A percentile compares a stretch with the other conserved stretches of the same genome.
Conservation (phyloP, 805 yeast species). For the Pichia membranifaciens region DNA sequence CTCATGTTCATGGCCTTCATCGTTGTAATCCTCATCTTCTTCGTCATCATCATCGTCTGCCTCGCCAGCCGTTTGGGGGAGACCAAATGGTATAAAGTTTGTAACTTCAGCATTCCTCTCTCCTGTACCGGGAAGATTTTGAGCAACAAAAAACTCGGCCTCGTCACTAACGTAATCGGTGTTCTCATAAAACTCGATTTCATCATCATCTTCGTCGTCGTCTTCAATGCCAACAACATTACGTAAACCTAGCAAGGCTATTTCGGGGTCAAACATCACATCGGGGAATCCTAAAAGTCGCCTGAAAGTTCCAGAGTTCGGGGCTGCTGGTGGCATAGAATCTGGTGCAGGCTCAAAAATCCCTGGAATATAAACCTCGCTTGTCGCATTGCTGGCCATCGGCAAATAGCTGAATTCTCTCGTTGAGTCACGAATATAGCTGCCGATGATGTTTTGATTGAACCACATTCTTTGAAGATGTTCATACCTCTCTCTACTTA, state of each 20-base stretch:
- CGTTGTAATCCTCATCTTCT: conserved; percentile 3
- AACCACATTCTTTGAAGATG: conserved; percentile 57
- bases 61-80: neutral
- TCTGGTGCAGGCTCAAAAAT: conserved; percentile 9
- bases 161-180: conserved; percentile 1
- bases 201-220: conserved; percentile 10
- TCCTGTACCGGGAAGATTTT: too few relatives aligned
- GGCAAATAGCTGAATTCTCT: conserved; percentile 1
- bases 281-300: conserved; percentile 12
- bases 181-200: neutral
- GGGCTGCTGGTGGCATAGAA: neutral
- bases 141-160: neutral
- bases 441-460: conserved; percentile 33
- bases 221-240: conserved; percentile 3
- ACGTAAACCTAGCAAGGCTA: conserved; percentile 5
- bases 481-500: conserved; percentile 48
- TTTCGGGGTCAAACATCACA: conserved; percentile 19
- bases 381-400: conserved; percentile 7
- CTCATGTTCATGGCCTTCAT: neutral
- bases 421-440: conserved; percentile 13
- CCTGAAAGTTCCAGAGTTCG: conserved; percentile 14
- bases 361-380: conserved; percentile 11
- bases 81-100: neutral
- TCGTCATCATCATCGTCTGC: conserved; percentile 6
- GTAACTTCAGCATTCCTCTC: too few relatives aligned